A percentile compares a stretch with the other conserved stretches of the same genome.
Evolutionary conservation across 2,329 filamentous ascomycete genomes (phyloP).

Genomic region (Diaporthe nobilis): DNA sequence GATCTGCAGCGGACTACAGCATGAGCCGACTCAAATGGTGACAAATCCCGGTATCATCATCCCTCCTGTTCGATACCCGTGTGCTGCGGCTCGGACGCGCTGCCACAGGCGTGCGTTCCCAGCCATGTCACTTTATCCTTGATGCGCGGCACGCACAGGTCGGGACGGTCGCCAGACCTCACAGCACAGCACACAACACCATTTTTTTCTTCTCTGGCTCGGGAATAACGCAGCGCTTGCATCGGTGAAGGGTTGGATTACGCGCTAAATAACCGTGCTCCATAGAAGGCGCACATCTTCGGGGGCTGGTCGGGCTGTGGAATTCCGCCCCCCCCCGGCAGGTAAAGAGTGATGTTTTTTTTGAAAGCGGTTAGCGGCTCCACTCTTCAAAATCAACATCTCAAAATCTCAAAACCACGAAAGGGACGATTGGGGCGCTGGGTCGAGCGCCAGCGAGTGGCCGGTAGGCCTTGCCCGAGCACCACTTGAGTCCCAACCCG

Average conservation of each 20-base stretch:
- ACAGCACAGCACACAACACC: background rate
- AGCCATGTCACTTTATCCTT: background rate
- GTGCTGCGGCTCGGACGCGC: background rate
- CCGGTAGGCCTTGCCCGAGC: too few species aligned
- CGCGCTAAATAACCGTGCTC: background rate
- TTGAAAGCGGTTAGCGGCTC: too few species aligned
- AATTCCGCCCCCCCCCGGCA: too few species aligned
- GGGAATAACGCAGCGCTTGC: background rate
- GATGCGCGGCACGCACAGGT: background rate
- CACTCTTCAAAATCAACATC: too few species aligned
- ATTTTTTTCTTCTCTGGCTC: background rate
- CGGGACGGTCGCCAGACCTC: background rate
- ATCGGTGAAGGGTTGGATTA: background rate
- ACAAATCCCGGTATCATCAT: background rate
- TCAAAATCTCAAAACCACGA: too few species aligned
- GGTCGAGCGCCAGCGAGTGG: too few species aligned
- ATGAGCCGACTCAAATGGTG: background rate
- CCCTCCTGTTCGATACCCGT: background rate
- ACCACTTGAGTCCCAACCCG: too few species aligned
- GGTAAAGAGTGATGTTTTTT: too few species aligned
- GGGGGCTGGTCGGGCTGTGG: background rate
- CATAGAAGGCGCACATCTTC: slow-evolving; percentile 11
- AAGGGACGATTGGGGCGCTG: too few species aligned
- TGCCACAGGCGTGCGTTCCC: too few species aligned
- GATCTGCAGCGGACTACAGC: background rate